Conservation (phyloP, 805 yeast genomes). For the Lachancea waltii region DNA sequence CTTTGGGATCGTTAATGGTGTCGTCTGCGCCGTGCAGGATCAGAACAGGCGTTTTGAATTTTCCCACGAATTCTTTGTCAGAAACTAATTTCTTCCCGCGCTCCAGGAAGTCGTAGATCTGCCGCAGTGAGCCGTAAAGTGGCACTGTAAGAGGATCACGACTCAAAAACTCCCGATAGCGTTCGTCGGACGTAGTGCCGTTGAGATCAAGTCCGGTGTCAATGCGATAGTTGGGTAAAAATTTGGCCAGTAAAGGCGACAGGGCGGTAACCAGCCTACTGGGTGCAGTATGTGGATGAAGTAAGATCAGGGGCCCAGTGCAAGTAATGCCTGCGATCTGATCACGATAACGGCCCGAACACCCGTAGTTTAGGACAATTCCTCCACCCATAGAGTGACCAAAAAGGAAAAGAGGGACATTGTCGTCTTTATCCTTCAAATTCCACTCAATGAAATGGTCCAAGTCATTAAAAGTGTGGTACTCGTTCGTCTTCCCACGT, state of each 20-base stretch:
- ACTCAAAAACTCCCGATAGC: constrained; percentile 41
- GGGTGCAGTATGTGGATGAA: constrained; percentile 59
- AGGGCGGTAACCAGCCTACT: constrained; percentile 36
- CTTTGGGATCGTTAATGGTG: constrained; percentile 48
- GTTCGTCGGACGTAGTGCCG: constrained; percentile 45
- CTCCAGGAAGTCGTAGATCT: constrained; percentile 51
- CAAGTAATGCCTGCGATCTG: constrained; percentile 42
- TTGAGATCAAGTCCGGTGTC: constrained; percentile 51
- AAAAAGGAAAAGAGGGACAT: constrained; percentile 39
- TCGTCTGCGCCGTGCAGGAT: constrained; percentile 62
- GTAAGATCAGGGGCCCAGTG: constrained; percentile 53
- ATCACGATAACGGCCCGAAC: constrained; percentile 45
- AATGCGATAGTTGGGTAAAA: constrained; percentile 45
- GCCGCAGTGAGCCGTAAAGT: constrained; percentile 46
- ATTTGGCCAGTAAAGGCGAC: constrained; percentile 37
- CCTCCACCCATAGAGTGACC: constrained; percentile 88
- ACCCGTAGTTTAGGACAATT: constrained; percentile 54
- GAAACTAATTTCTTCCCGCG: constrained; percentile 52
- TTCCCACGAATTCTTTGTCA: constrained; percentile 32
- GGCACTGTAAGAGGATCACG: constrained; percentile 41
- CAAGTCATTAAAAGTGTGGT: constrained; percentile 50
- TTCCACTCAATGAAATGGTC: constrained; percentile 40
- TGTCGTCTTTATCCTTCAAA: constrained; percentile 17
- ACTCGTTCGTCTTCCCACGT: constrained; percentile 53
- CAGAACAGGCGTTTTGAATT: constrained; percentile 42